These are phyloP conservation scores for Juglanconis sp. DNA, from an alignment of 2,329 filamentous ascomycete species.

Conservation along the genomic window DNA sequence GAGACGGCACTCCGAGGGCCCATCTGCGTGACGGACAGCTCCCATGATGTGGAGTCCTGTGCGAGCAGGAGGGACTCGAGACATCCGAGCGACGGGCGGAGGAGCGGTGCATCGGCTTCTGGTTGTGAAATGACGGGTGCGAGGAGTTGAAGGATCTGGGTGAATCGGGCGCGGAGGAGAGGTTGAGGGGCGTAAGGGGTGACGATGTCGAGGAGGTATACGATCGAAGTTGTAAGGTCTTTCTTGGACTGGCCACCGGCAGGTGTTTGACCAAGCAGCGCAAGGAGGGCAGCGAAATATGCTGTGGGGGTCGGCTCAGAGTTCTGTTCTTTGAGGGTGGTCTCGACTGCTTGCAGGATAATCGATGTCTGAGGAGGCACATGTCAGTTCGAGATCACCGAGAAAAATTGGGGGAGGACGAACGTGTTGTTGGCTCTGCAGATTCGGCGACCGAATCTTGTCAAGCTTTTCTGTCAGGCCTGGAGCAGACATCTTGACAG, in stretches of 20 bases:
- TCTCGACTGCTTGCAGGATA: slow-evolving; percentile 86
- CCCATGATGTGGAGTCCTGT: slow-evolving; percentile 86
- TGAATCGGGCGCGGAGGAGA: slow-evolving; percentile 90
- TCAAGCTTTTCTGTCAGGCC: slow-evolving; percentile 84
- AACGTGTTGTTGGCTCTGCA: slow-evolving; percentile 93
- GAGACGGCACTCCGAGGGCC: slow-evolving; percentile 84
- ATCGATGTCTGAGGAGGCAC: slow-evolving; percentile 63
- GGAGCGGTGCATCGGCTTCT: slow-evolving; percentile 81
- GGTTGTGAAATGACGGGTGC: slow-evolving; percentile 77
- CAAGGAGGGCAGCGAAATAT: slow-evolving; percentile 93
- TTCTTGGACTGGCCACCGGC: slow-evolving; percentile 69
- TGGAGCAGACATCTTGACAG: slow-evolving; percentile 43
- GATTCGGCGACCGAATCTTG: slow-evolving; percentile 94
- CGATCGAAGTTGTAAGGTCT: slow-evolving; percentile 78
- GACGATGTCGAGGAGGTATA: slow-evolving; percentile 93
- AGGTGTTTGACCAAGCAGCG: slow-evolving; percentile 76
- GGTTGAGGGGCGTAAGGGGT: slow-evolving; percentile 80
- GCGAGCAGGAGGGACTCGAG: slow-evolving; percentile 87
- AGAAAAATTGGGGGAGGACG: slow-evolving; percentile 27
- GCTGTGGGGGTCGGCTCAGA: slow-evolving; percentile 79
- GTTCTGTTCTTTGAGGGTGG: slow-evolving; percentile 85
- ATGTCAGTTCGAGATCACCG: slow-evolving; percentile 13
- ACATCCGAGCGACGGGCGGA: slow-evolving; percentile 86
- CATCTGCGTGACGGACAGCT: slow-evolving; percentile 76
- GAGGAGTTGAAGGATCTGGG: slow-evolving; percentile 82